Conservation (phyloP, 2,329 filamentous ascomycete species). For the Trichophyton simii region DNA sequence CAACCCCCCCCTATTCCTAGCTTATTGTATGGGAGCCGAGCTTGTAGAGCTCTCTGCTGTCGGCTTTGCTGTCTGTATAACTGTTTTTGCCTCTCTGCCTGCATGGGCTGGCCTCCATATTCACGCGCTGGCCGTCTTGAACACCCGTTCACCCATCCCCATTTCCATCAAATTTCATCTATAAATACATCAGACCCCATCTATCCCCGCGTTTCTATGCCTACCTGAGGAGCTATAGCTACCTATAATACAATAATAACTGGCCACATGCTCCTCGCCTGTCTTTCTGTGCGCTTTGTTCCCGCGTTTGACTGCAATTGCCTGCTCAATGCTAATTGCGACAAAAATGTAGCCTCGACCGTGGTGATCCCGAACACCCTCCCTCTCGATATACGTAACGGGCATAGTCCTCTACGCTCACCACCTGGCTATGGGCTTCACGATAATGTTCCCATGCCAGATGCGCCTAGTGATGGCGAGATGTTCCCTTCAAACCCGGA, state of each 20-base stretch:
- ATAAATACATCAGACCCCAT: conserved; percentile 32
- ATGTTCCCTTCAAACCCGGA: neutral
- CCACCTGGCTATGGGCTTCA: conserved; percentile 1
- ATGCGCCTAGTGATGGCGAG: neutral
- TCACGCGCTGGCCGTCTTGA: neutral
- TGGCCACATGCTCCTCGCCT: conserved; percentile 26
- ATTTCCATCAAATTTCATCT: conserved; percentile 20
- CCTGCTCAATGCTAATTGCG: conserved; percentile 31
- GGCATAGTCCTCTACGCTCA: conserved; percentile 14
- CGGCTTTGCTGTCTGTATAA: neutral
- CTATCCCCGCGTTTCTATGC: conserved; percentile 18
- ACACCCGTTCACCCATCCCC: conserved; percentile 6
- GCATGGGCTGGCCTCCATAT: neutral
- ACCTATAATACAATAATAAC: conserved; percentile 10
- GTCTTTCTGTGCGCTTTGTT: conserved; percentile 16
- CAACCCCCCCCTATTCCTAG: neutral
- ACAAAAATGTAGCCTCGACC: conserved; percentile 28
- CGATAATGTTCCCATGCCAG: conserved; percentile 6
- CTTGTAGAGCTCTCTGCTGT: neutral
- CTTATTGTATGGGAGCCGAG: neutral
- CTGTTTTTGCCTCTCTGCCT: neutral
- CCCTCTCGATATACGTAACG: conserved; percentile 23
- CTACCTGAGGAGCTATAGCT: conserved; percentile 18
- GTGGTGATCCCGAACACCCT: conserved; percentile 35
- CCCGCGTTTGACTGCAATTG: conserved; percentile 6